Evolutionary conservation across 2,329 filamentous ascomycete genomes (phyloP), one percentile per base, ranked within the genome.

Genomic region (Ophiostoma tasmaniense): DNA sequence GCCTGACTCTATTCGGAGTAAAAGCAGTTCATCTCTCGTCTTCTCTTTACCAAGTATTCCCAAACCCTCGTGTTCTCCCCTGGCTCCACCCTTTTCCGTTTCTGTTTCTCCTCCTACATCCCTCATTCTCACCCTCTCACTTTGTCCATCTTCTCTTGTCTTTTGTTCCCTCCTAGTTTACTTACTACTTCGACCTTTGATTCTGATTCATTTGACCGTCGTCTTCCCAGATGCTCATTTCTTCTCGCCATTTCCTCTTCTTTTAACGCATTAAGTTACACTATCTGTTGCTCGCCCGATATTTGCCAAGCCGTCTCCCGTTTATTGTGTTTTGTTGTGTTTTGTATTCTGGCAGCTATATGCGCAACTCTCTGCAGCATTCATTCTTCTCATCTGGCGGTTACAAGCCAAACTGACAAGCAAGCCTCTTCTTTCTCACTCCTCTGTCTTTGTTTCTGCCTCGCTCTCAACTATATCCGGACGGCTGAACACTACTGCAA

Each of bases 71-170:
- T 64, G 61, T 64, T 37, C 30, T 64, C 61, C 37, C 33, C 61
- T 64, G 61, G 30, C 20, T 64, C 61, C 61, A 64, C 61, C 61
- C 2, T 8, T 64, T 62, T 64, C 33, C 25, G 20, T 37, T 64
- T 22, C 33, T 64, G 39, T 59, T 64, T 33, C 66, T 30, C 59
- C 39, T 67, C 37, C 52, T 25, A 67, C 59, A 25, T 69, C 25
- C 52, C 35, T 59, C 33, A 42, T 64, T 22, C 59, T 62, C 61
- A 22, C 33, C 30, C 39, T 22, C 59, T 62, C 61, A 22, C 33
- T 20, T 64, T 11, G n/a, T 11, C 59, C 37, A 25, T 66, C 35
- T 37, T 66, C 28, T 39, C 62, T 62, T 17, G 11, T 62, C 59
- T 35, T 13, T 33, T 25, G n/a, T n/a, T 61, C 22, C 55, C 55